phyloP scores from a whole-genome alignment of 2,329 filamentous ascomycete genomes.

The Microsporum audouinii region DNA sequence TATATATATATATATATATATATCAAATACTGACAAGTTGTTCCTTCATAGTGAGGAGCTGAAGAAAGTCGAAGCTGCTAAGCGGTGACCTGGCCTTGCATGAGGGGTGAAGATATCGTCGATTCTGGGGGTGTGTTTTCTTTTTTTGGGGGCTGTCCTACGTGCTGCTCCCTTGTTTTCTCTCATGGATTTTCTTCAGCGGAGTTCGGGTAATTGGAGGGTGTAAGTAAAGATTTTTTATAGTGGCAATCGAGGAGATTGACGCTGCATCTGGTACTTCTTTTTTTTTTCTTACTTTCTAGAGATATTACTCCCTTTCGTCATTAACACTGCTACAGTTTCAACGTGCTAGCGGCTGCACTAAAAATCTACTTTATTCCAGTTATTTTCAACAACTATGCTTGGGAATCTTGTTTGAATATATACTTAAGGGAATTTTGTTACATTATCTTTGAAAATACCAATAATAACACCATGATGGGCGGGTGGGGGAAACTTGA shows the following conservation, averaged over 20 bases:
- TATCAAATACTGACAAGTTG: not conserved
- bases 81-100: slow-evolving; percentile 9
- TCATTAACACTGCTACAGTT: not conserved
- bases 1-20: not conserved
- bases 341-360: not conserved
- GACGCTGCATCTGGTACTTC: not conserved
- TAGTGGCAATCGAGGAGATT: slow-evolving; percentile 1
- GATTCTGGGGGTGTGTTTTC: not conserved
- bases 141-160: not conserved
- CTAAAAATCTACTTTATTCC: not conserved
- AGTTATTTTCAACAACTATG: too few species aligned
- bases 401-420: not conserved
- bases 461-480: not conserved
- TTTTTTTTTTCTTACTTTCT: not conserved
- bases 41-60: slow-evolving; percentile 54
- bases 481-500: not conserved
- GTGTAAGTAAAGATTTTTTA: not conserved
- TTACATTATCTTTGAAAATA: not conserved
- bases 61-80: slow-evolving; percentile 70
- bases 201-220: slow-evolving; percentile 1
- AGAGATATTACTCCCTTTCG: not conserved
- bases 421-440: not conserved
- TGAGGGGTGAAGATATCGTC: not conserved
- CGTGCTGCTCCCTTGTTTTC: not conserved
- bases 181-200: slow-evolving; percentile 1